Evolutionary conservation across 768 basidiomycete genomes (phyloP), one percentile per base, ranked within the genome.

Genomic region (Punctularia strigosozonata): DNA sequence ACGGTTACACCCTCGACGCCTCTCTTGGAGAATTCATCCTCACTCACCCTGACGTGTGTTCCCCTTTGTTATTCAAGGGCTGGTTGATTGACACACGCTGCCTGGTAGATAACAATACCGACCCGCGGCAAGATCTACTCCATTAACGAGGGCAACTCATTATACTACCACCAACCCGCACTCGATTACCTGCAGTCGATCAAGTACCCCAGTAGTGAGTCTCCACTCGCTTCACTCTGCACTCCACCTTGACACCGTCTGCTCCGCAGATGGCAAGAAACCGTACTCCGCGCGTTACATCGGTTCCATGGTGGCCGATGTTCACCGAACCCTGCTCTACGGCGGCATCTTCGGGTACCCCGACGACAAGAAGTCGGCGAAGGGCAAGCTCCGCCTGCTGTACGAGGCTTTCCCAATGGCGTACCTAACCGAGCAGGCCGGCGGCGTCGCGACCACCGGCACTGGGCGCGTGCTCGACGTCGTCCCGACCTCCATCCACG

Each of bases 341-440:
- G 95, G 95, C 18, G 95, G 95, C 31, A 98, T 99, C 52, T 99
- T 99, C 51, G 94, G 91, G 6, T 99, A 99, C 59, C 95, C 95
- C 6, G 80, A 80, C 53, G 95, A 99, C 64, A 95, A 88, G 74
- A 98, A 98, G 74, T 86, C 77, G 63, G 95, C 94, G 71, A 80
- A 63, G 41, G 94, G 95, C 34, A 99, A 99, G 64, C 69, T 99
- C 50, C 73, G 95, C 53, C 63, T 98, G 55, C 65, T 99, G 33
- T 99, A 98, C 50, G 95, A 98, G 62, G 94, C 89, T 3, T 97
- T 95, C 71, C 94, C 92, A 15, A 95, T 97, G 92, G 85, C 90
- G 6, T 92, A 81, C 64, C 61, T 97, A 56, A 90, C 78, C 2
- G 92, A 97, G 53, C 90, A 94, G 82, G 95, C 95, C 23, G 95